These are phyloP conservation scores for Aspergillus ochraceus DNA, from an alignment of 2,329 filamentous ascomycete species.

Conservation along the genomic window DNA sequence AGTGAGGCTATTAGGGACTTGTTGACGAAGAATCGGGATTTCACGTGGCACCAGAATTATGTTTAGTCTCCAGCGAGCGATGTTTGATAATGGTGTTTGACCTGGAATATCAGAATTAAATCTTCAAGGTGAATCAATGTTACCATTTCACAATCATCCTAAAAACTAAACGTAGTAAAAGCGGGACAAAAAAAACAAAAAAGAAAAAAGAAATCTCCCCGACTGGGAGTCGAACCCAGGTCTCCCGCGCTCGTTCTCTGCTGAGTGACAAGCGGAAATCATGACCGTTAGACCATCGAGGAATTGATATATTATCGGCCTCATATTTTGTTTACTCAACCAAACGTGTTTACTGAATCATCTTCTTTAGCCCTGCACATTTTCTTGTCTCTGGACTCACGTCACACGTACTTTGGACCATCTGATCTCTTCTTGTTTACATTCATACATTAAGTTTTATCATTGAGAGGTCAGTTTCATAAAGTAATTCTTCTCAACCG, in stretches of 20 bases:
- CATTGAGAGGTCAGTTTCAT: conserved; percentile 20
- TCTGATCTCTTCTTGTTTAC: conserved; percentile 9
- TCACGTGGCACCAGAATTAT: conserved; percentile 50
- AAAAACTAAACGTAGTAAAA: too few relatives aligned
- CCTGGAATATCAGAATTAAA: too few relatives aligned
- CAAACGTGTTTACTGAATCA: not conserved
- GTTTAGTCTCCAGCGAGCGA: not conserved
- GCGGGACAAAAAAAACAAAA: not conserved
- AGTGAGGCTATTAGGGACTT: conserved; percentile 34
- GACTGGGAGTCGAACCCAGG: conserved; percentile 14
- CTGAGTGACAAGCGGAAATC: conserved; percentile 14
- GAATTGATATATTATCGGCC: conserved; percentile 13
- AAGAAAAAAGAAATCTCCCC: conserved; percentile 7
- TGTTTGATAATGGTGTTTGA: too few relatives aligned
- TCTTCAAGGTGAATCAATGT: too few relatives aligned
- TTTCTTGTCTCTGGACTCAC: conserved; percentile 45
- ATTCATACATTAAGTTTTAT: not conserved
- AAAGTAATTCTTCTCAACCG: conserved; percentile 19
- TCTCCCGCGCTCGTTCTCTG: conserved; percentile 13
- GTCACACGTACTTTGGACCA: conserved; percentile 69
- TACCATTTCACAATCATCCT: too few relatives aligned
- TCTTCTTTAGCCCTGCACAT: too few relatives aligned
- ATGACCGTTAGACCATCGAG: conserved; percentile 16
- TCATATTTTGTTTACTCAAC: not conserved
- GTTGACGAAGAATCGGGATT: conserved; percentile 33